A percentile compares a stretch with the other conserved stretches of the same genome.
Conservation (phyloP, 176 grass and related monocot genomes). For the Stipa capillata region DNA sequence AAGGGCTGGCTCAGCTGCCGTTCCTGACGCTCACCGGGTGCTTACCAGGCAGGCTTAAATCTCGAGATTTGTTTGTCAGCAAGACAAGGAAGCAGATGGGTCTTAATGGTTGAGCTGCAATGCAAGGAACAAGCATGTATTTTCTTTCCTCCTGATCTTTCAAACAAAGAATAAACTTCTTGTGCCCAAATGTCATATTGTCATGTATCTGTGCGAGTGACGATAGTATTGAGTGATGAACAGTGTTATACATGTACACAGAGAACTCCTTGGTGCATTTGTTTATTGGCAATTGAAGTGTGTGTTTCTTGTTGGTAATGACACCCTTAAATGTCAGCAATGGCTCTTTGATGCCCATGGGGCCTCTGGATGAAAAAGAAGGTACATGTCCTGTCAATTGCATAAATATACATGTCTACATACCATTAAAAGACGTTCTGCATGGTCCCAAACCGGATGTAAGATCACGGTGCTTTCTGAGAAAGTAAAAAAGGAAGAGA, state of each 20-base stretch:
- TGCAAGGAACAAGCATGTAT: background rate
- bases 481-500: background rate
- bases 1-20: conserved; percentile 45
- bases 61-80: conserved; percentile 36
- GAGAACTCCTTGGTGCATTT: background rate
- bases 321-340: background rate
- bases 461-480: background rate
- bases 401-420: too few relatives aligned
- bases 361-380: background rate
- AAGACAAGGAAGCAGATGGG: conserved; percentile 59
- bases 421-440: background rate
- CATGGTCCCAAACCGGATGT: background rate
- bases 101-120: conserved; percentile 5
- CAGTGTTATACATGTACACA: background rate
- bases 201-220: background rate
- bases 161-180: background rate
- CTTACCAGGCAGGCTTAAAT: conserved; percentile 49
- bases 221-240: background rate
- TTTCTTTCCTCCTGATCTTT: background rate
- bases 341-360: background rate
- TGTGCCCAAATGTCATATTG: background rate
- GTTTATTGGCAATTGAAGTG: background rate
- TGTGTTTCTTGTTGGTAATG: background rate
- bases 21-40: conserved; percentile 33
- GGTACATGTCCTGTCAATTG: background rate